Evolutionary conservation across 2,329 filamentous ascomycete genomes (phyloP), one percentile per base, ranked within the genome.

Genomic region (Talaromyces islandicus): DNA sequence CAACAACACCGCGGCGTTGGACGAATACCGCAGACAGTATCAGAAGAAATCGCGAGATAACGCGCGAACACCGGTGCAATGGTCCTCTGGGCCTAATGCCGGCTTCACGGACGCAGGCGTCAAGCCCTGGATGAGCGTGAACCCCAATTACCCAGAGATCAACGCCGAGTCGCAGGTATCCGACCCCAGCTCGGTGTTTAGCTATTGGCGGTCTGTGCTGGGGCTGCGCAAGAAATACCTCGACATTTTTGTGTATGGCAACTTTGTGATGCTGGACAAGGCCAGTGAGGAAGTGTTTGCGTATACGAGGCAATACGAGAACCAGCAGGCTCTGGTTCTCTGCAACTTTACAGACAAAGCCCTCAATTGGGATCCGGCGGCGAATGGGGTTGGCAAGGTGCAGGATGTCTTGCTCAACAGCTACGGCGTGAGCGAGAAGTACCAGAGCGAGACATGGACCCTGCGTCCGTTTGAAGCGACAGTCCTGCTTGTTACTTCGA

Each of bases 11-110:
- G 66, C 68, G 48, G 65, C 69, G 2, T 71, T 73, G 29, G 59
- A 65, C 17, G 67, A 65, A 41, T 71, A 71, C 35, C 66, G 68
- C 3, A 62, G 66, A 32, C 71, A 76, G 60, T 75, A 75, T 57
- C 74, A 73, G 58, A 75, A 74, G 57, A 76, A 75, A 55, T 75
- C 74, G 0, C 71, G 88, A 24, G 89, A 92, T 71, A 89, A 92
- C 70, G 85, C 84, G 7, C 81, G 89, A 52, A 85, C 86, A 0
- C 88, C 88, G 0, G 86, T 92, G 72, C 88, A 90, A 68, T 92
- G 89, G 88, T 80, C 85, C 63, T 68, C 72, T n/a, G 76, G 73
- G 1, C 68, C 75, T 0, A 81, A 90, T 62, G 87, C 79, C 0
- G 88, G 89, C 11, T 92, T 91, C 75, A 86, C 86, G 0, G 74